These are phyloP conservation scores for Dryas integrifolia DNA, from an alignment of 331 rosid species.

Conservation along the genomic window DNA sequence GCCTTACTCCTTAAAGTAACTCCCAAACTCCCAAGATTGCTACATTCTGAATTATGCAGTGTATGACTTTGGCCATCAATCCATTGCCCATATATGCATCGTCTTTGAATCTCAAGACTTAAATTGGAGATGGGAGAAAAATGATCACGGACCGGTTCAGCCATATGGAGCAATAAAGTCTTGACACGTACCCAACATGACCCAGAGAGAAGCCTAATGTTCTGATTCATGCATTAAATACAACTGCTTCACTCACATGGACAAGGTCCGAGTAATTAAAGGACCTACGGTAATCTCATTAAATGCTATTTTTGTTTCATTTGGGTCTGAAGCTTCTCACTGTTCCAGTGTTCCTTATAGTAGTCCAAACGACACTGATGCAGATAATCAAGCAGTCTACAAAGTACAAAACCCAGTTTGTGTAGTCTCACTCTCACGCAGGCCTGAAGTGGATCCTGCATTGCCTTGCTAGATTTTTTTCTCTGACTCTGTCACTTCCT, in stretches of 20 bases:
- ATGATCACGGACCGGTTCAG: constrained; percentile 4
- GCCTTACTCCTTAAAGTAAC: too few species aligned
- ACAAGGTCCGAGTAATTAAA: background rate
- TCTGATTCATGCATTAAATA: background rate
- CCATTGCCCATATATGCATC: background rate
- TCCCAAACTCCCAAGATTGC: background rate
- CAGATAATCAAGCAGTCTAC: background rate
- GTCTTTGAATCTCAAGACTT: background rate
- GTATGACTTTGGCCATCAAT: background rate
- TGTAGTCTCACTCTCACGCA: background rate
- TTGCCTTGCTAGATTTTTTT: background rate
- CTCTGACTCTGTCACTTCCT: background rate
- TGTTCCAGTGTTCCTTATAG: background rate
- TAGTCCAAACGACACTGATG: background rate
- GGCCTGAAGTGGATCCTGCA: background rate
- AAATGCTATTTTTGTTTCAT: background rate
- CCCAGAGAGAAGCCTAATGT: too few species aligned
- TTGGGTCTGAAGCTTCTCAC: background rate
- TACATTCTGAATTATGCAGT: background rate
- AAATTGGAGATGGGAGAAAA: background rate
- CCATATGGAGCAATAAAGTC: background rate
- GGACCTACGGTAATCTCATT: background rate
- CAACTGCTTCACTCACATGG: background rate
- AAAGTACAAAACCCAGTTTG: background rate
- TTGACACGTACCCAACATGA: background rate